A percentile compares a stretch with the other conserved stretches of the same genome.
These are phyloP conservation scores for Phytophthora melonis DNA, from an alignment of 352 stramenopile species.

Conservation along the genomic window DNA sequence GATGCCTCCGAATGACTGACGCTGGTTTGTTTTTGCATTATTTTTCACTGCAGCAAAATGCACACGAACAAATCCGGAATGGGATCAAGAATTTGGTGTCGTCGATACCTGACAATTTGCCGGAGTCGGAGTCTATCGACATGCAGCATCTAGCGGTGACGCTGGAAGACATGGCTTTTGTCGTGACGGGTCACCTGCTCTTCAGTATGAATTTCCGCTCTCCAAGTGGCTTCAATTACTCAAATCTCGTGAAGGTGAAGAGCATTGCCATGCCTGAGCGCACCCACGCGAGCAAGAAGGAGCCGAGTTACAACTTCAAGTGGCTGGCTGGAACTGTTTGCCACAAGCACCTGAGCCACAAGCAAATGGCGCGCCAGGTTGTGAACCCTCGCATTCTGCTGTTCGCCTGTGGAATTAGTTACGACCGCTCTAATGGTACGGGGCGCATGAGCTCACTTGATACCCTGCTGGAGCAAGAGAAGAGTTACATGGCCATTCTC, in stretches of 20 bases:
- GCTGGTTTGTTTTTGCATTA: slow-evolving; percentile 5
- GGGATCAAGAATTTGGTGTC: slow-evolving; percentile 61
- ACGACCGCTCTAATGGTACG: slow-evolving; percentile 89
- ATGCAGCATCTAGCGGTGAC: slow-evolving; percentile 52
- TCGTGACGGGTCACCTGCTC: slow-evolving; percentile 76
- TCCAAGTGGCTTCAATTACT: slow-evolving; percentile 83
- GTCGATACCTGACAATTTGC: slow-evolving; percentile 39
- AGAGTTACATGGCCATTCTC: slow-evolving; percentile 97
- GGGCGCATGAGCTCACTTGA: slow-evolving; percentile 95
- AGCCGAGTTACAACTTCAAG: slow-evolving; percentile 89
- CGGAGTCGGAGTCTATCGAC: slow-evolving; percentile 38
- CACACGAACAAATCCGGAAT: slow-evolving; percentile 66
- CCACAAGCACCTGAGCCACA: slow-evolving; percentile 97
- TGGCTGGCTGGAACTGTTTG: slow-evolving; percentile 97
- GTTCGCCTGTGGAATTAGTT: slow-evolving; percentile 96
- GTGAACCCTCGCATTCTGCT: slow-evolving; percentile 98
- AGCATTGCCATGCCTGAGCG: slow-evolving; percentile 67
- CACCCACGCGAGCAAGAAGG: slow-evolving; percentile 81
- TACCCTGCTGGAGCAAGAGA: slow-evolving; percentile 96
- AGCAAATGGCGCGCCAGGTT: slow-evolving; percentile 94
- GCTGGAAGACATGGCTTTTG: slow-evolving; percentile 81
- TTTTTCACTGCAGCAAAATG: slow-evolving; percentile 54
- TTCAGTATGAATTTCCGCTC: slow-evolving; percentile 87
- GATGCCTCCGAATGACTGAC: slow-evolving; percentile 9
- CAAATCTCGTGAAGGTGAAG: slow-evolving; percentile 84